Evolutionary conservation across 768 basidiomycete species (phyloP).

Genomic region (Ramaria rubella): DNA sequence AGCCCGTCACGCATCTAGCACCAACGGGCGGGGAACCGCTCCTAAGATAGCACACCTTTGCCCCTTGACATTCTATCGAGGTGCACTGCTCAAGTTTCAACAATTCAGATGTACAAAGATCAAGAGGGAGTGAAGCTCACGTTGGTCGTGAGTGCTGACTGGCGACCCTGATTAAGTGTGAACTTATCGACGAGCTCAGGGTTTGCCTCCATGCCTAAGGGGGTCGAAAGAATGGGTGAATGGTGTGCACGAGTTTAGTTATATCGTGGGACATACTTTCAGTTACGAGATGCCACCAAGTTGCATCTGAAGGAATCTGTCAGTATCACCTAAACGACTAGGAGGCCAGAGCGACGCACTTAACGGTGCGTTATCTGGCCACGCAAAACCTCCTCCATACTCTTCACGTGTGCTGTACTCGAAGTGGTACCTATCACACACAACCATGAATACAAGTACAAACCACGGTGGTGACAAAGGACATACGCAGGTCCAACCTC

Average conservation of each 20-base stretch:
- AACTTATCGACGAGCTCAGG: slow-evolving; percentile 16
- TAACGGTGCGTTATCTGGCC: slow-evolving; percentile 4
- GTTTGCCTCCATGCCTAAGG: slow-evolving; percentile 15
- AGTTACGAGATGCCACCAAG: slow-evolving; percentile 23
- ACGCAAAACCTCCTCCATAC: slow-evolving; percentile 13
- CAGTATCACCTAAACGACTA: slow-evolving; percentile 14
- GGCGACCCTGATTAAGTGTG: slow-evolving; percentile 20
- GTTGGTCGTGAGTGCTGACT: slow-evolving; percentile 12
- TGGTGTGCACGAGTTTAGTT: background rate
- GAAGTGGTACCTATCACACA: slow-evolving; percentile 19
- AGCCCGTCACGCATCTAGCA: slow-evolving; percentile 17
- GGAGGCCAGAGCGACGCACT: slow-evolving; percentile 8
- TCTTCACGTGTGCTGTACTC: slow-evolving; percentile 21
- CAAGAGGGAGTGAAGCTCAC: background rate
- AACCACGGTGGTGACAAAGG: too few relatives aligned
- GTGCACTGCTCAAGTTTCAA: slow-evolving; percentile 12
- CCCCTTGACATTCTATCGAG: slow-evolving; percentile 16
- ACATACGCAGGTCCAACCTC: slow-evolving; percentile 17
- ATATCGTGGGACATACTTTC: background rate
- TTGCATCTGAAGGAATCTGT: slow-evolving; percentile 17
- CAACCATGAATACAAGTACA: too few relatives aligned
- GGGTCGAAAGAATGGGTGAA: background rate
- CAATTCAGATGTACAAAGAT: background rate
- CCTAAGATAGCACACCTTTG: slow-evolving; percentile 20
- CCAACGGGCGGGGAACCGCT: slow-evolving; percentile 19